Percentiles rank a stretch among this genome's conserved stretches.
Evolutionary conservation across 768 basidiomycete genomes (phyloP).

Genomic region (Pulveroboletus sp.): DNA sequence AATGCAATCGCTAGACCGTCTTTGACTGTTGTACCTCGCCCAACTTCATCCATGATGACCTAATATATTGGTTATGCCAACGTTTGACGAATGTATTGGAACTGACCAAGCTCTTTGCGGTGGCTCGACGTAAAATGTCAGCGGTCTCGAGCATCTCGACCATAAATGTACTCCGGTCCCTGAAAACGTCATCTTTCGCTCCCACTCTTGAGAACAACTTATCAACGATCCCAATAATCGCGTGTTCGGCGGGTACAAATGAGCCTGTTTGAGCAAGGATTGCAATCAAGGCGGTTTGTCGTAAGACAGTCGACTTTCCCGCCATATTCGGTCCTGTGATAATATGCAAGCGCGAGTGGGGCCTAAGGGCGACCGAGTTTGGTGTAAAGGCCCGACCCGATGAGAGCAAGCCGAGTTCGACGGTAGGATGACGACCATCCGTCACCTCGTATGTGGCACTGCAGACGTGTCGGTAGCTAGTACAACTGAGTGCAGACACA

Average conservation of each 20-base stretch:
- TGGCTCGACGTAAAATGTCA: constrained; percentile 82
- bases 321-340: constrained; percentile 98
- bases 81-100: background rate
- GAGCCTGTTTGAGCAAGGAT: constrained; percentile 91
- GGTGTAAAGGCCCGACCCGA: constrained; percentile 77
- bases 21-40: constrained; percentile 86
- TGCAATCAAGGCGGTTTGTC: constrained; percentile 85
- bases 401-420: constrained; percentile 79
- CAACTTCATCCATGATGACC: constrained; percentile 99
- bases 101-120: constrained; percentile 73
- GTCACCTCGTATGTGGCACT: constrained; percentile 60
- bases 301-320: constrained; percentile 88
- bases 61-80: constrained; percentile 27
- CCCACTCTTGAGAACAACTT: constrained; percentile 92
- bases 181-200: constrained; percentile 90
- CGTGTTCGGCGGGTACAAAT: constrained; percentile 86
- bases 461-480: background rate
- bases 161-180: constrained; percentile 95
- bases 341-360: constrained; percentile 62
- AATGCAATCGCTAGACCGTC: constrained; percentile 95
- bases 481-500: background rate
- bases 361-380: constrained; percentile 66
- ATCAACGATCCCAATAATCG: constrained; percentile 81
- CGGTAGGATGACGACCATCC: constrained; percentile 88
- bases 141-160: constrained; percentile 97